These are phyloP conservation scores for Chaetomidium leptoderma DNA, from an alignment of 495 filamentous ascomycete species.

Conservation along the genomic window DNA sequence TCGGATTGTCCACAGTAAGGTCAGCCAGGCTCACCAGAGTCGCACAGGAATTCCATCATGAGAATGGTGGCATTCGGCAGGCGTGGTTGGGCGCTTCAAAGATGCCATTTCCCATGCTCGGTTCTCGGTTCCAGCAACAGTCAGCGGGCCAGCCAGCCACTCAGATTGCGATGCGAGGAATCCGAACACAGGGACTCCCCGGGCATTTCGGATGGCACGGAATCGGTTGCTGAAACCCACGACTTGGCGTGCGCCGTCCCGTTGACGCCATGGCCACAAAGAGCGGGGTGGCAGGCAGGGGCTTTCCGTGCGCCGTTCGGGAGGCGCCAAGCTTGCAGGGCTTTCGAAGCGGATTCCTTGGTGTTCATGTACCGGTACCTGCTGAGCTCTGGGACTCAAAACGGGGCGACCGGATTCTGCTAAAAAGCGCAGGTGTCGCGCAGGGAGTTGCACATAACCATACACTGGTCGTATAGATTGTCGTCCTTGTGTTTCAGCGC, in stretches of 20 bases:
- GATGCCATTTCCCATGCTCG: background rate
- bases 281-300: background rate
- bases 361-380: background rate
- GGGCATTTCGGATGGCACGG: constrained; percentile 8
- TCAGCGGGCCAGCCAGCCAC: constrained; percentile 5
- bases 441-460: background rate
- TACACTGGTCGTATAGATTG: background rate
- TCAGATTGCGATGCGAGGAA: constrained; percentile 8
- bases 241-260: background rate
- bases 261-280: background rate
- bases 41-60: background rate
- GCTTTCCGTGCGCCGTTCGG: background rate
- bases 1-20: too few species aligned
- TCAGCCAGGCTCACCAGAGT: constrained; percentile 2
- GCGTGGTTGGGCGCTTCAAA: background rate
- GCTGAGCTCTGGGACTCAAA: background rate
- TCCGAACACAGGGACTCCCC: background rate
- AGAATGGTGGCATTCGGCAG: background rate
- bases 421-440: background rate
- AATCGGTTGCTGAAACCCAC: constrained; percentile 1
- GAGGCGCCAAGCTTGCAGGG: background rate
- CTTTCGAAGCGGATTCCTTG: background rate
- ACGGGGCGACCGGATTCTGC: background rate
- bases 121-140: background rate
- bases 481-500: background rate